Evolutionary conservation across 352 stramenopile species (phyloP).

Genomic region (Phytophthora ohioensis): DNA sequence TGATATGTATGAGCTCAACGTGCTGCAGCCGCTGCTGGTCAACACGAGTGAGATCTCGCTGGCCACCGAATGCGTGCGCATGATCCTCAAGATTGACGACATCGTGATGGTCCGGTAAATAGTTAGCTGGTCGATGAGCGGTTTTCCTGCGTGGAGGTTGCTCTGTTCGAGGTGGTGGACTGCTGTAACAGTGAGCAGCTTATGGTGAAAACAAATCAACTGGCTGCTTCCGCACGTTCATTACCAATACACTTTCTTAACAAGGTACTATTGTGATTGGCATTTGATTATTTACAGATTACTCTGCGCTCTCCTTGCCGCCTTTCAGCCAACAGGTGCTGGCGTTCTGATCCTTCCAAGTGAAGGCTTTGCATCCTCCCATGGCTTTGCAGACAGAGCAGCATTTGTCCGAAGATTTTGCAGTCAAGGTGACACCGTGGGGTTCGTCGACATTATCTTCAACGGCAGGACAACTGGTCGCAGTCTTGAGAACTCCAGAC

Average conservation of each 20-base stretch:
- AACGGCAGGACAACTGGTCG: constrained; percentile 20
- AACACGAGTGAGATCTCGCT: constrained; percentile 97
- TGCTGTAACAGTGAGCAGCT: constrained; percentile 13
- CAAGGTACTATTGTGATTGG: constrained; percentile 40
- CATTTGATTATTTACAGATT: constrained; percentile 23
- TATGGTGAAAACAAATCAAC: constrained; percentile 16
- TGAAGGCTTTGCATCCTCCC: constrained; percentile 53
- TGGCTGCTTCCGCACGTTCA: constrained; percentile 9
- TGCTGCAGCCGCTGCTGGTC: constrained; percentile 99
- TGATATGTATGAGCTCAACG: constrained; percentile 99
- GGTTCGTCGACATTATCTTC: constrained; percentile 37
- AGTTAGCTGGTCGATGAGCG: constrained; percentile 25
- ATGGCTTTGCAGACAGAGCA: constrained; percentile 42
- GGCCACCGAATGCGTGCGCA: constrained; percentile 98
- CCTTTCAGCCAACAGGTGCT: constrained; percentile 72
- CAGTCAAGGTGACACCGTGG: constrained; percentile 27
- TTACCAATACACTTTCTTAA: constrained; percentile 30
- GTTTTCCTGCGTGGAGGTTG: constrained; percentile 1
- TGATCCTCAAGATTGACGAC: constrained; percentile 99
- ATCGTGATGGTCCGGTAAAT: constrained; percentile 96
- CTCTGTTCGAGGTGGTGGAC: constrained; percentile 16
- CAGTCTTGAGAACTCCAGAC: constrained; percentile 28
- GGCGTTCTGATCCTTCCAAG: constrained; percentile 56
- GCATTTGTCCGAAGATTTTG: constrained; percentile 38
- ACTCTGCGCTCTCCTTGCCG: constrained; percentile 37